Conservation (phyloP, 805 yeast genomes). For the Debaryomyces hansenii region DNA sequence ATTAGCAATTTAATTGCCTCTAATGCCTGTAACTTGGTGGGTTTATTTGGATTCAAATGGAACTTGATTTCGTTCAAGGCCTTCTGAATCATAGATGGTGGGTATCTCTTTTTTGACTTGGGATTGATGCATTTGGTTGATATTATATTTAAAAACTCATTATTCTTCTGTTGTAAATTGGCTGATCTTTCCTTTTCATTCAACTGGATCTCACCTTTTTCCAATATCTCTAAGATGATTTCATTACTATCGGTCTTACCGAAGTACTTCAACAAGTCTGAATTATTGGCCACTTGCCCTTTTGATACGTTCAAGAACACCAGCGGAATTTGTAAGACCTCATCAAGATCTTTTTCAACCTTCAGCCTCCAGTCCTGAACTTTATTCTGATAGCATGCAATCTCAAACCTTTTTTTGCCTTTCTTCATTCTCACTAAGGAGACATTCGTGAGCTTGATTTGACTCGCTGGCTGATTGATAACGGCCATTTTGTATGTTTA, state of each 20-base stretch:
- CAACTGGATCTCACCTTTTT: constrained; percentile 91
- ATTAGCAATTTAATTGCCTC: constrained; percentile 84
- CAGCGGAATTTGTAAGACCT: constrained; percentile 94
- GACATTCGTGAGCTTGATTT: constrained; percentile 89
- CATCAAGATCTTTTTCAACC: constrained; percentile 91
- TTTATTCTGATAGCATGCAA: constrained; percentile 95
- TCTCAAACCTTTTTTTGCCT: constrained; percentile 88
- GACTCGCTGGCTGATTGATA: constrained; percentile 86
- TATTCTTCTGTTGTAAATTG: constrained; percentile 68
- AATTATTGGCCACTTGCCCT: constrained; percentile 89
- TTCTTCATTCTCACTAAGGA: constrained; percentile 88
- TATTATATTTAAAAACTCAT: constrained; percentile 78
- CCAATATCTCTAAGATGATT: constrained; percentile 77
- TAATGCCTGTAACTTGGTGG: constrained; percentile 85
- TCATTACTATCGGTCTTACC: constrained; percentile 73
- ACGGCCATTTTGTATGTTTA: constrained; percentile 28
- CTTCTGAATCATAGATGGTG: constrained; percentile 92
- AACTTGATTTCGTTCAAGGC: constrained; percentile 76
- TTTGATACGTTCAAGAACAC: constrained; percentile 91
- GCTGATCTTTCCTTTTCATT: constrained; percentile 90
- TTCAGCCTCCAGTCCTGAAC: constrained; percentile 92
- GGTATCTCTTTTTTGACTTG: constrained; percentile 82
- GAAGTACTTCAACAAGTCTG: constrained; percentile 72
- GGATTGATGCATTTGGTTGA: constrained; percentile 94
- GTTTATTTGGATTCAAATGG: constrained; percentile 68